Conservation (phyloP, 352 stramenopile species). For the Ophiocytium majus region DNA sequence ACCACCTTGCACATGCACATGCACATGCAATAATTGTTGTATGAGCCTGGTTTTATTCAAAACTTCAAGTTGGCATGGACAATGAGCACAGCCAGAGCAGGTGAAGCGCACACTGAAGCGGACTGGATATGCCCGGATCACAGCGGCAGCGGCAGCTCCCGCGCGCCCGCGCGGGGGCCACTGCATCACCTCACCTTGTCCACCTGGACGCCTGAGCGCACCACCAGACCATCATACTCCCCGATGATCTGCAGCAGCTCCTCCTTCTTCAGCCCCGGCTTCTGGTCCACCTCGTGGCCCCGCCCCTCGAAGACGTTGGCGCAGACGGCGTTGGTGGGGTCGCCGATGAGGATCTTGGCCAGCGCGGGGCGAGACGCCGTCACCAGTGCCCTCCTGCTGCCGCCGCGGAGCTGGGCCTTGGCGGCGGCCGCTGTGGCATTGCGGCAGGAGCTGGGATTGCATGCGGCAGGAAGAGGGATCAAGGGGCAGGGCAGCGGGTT, state of each 20-base stretch:
- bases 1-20: no score
- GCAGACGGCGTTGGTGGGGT: conserved; percentile 75
- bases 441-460: not conserved
- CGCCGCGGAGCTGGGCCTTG: not conserved
- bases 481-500: no score
- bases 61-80: not conserved
- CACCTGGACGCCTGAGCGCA: conserved; percentile 57
- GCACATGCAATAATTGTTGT: no score
- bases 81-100: no score
- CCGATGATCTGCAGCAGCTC: conserved; percentile 68
- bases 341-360: conserved; percentile 72
- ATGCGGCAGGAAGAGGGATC: no score
- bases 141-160: no score
- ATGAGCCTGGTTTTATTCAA: not conserved
- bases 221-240: conserved; percentile 80
- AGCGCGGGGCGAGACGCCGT: conserved; percentile 11
- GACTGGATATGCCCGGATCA: no score
- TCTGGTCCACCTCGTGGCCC: conserved; percentile 74
- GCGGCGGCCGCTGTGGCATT: not conserved
- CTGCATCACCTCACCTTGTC: conserved; percentile 22
- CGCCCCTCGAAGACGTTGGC: conserved; percentile 72
- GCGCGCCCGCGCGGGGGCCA: not conserved
- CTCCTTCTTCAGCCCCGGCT: conserved; percentile 58
- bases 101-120: no score
- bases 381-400: not conserved